These are phyloP conservation scores for Musa balbisiana DNA, from an alignment of 202 grass and related monocot genomes.

Conservation along the genomic window DNA sequence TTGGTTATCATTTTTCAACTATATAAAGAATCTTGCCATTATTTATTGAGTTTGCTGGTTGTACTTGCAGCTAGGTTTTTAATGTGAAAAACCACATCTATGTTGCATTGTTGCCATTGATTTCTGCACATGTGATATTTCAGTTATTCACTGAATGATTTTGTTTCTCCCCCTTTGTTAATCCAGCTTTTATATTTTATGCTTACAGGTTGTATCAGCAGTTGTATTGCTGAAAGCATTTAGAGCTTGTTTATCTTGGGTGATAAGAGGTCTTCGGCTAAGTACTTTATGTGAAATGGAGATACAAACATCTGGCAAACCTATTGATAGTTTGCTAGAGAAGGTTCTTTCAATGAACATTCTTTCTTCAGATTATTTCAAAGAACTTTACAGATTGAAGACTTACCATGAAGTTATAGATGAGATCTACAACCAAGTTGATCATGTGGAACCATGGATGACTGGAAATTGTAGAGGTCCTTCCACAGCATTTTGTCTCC, in stretches of 20 bases:
- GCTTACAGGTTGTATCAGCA: neutral
- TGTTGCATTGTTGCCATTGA: neutral
- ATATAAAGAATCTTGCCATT: no score
- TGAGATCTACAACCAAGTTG: constrained; percentile 72
- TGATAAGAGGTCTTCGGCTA: neutral
- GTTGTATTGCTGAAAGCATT: neutral
- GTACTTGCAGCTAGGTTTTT: no score
- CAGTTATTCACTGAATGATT: neutral
- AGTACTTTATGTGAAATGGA: constrained; percentile 43
- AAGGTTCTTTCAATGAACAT: constrained; percentile 98
- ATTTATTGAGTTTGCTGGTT: no score
- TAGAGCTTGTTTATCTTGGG: neutral
- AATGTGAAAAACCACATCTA: neutral
- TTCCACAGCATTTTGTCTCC: constrained; percentile 83
- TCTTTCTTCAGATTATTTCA: constrained; percentile 92
- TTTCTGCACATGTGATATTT: neutral
- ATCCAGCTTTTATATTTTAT: neutral
- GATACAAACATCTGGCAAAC: constrained; percentile 78
- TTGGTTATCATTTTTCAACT: no score
- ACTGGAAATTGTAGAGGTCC: constrained; percentile 90
- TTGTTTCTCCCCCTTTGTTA: neutral
- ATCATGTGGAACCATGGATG: constrained; percentile 98
- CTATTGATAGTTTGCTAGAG: constrained; percentile 76
- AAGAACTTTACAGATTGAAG: constrained; percentile 76
- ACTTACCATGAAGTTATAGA: constrained; percentile 94